Base-by-base conservation (phyloP, 768 basidiomycete species). In the Lactarius trivialis region DNA sequence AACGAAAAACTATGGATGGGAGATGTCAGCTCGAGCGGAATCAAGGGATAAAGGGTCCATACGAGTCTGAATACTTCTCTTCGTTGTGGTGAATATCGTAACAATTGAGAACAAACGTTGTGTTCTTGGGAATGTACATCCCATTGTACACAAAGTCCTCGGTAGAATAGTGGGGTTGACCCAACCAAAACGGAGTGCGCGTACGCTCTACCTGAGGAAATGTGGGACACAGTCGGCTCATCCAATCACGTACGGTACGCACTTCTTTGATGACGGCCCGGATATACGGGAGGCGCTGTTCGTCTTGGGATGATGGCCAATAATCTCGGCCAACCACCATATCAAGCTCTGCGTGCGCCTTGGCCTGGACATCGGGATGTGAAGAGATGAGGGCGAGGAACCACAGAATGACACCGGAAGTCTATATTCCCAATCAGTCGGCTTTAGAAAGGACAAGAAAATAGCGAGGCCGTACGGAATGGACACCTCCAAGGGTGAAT, bases 31-130 rank as follows among this genome's bases (percentile, higher is more conserved):
- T 52, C 28, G 50, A 19, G 12, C 49, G 33, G 4, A 21, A 53
- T 7, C 24, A 56, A 24, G 24, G 3, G 50, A 72, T 68, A 61
- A 74, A 74, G n/a, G 60, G 19, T 50, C 3, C 70, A 56, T 71
- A 72, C 51, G 80, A 73, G 60, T 81, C 75, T 1, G 76, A 73
- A 62, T 81, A 71, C 15, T 77, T 72, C 52, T 70, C 65, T 26
- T 73, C 69, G 51, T 72, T 66, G 41, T 69, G 71, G 54, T 71
- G 71, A 26, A 72, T 60, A n/a, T 51, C 65, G 62, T 65, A 71
- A 28, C 60, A 65, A 45, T 75, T 75, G 21, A 68, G 52, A 37
- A 75, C 59, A 11, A 74, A 26, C 3, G 65, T 64, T 2, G 70
- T 70, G 45, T 67, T 70, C 57, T 71, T 71, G 9, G 74, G 74